phyloP scores from a whole-genome alignment of 768 basidiomycete species.

The Krasilnikovozyma curviuscula region DNA sequence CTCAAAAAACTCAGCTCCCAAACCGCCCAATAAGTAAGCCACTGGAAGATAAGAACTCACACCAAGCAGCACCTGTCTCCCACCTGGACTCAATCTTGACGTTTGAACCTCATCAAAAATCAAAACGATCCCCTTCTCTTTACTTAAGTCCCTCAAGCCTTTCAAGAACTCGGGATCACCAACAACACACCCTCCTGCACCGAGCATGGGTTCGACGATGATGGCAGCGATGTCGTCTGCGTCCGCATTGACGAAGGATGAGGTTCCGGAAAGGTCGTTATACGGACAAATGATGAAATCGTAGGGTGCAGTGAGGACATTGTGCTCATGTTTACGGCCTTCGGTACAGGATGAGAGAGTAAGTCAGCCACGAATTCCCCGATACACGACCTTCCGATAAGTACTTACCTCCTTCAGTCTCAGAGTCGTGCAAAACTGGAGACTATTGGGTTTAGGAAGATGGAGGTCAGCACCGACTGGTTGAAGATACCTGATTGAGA shows the following conservation, averaged over 20 bases:
- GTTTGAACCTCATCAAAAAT: constrained; percentile 17
- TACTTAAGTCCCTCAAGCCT: constrained; percentile 3
- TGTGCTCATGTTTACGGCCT: too few species aligned
- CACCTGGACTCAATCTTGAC: constrained; percentile 3
- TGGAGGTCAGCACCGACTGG: too few species aligned
- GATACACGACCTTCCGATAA: too few species aligned
- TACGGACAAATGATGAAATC: constrained; percentile 13
- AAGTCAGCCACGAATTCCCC: too few species aligned
- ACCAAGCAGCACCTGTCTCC: neutral
- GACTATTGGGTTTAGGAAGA: too few species aligned
- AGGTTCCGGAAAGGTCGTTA: constrained; percentile 5
- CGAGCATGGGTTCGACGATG: constrained; percentile 14
- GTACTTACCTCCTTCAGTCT: too few species aligned
- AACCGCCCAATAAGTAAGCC: neutral
- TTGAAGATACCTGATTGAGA: neutral
- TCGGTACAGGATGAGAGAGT: too few species aligned
- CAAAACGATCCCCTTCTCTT: constrained; percentile 9
- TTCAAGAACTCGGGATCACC: constrained; percentile 11
- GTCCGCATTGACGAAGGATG: neutral
- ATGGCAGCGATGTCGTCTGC: neutral
- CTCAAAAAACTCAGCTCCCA: neutral
- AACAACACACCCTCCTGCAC: constrained; percentile 4
- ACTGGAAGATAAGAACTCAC: too few species aligned
- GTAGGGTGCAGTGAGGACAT: constrained; percentile 11
- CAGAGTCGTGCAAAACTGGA: too few species aligned